Evolutionary conservation across 352 stramenopile genomes (phyloP).

Genomic region (Labyrinthula sp.): DNA sequence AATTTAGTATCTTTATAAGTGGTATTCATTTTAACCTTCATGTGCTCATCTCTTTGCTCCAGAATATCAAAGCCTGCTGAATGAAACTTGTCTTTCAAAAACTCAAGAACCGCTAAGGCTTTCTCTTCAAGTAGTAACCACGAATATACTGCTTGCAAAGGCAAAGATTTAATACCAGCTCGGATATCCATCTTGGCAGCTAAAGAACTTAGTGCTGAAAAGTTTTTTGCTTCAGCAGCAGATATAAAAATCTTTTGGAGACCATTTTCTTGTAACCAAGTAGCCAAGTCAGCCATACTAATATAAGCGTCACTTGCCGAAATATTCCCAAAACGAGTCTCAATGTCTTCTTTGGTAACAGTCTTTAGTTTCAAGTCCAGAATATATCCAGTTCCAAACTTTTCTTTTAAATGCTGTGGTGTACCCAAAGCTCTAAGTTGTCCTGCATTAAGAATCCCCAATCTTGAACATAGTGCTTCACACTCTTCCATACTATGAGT

Average conservation of each 20-base stretch:
- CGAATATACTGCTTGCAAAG: not conserved
- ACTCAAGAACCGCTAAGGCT: not conserved
- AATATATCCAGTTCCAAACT: conserved; percentile 37
- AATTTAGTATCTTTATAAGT: conserved; percentile 46
- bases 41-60: conserved; percentile 34
- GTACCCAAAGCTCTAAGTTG: conserved; percentile 41
- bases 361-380: conserved; percentile 47
- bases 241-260: no score
- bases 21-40: conserved; percentile 35
- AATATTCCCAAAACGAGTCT: conserved; percentile 7
- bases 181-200: conserved; percentile 15
- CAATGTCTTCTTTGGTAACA: not conserved
- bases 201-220: not conserved
- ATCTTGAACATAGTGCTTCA: conserved; percentile 43
- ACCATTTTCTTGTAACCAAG: conserved; percentile 26
- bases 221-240: no score
- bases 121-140: conserved; percentile 15
- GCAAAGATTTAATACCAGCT: no score
- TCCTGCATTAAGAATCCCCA: conserved; percentile 44
- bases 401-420: conserved; percentile 39
- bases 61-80: conserved; percentile 2
- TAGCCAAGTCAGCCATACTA: not conserved
- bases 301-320: conserved; percentile 2
- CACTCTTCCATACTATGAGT: conserved; percentile 55
- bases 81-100: conserved; percentile 28